Evolutionary conservation across 1,139 yeast species (phyloP).

Genomic region (Yueomyces sp.): DNA sequence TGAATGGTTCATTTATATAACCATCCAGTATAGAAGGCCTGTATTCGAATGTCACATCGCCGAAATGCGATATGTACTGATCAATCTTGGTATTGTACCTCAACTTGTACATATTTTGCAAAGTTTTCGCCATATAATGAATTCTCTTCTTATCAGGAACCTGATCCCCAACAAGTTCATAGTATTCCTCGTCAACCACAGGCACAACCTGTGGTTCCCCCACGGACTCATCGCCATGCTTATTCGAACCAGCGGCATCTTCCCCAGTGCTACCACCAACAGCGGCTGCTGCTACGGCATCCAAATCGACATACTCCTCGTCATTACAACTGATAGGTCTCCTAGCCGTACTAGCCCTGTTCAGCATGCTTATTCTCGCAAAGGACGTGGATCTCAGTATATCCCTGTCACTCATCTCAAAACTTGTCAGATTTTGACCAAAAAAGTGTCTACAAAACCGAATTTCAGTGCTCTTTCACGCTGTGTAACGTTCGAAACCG

Average conservation of each 20-base stretch:
- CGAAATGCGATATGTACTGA: constrained; percentile 27
- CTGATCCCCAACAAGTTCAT: constrained; percentile 4
- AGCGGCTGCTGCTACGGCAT: not conserved
- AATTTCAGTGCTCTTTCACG: no score
- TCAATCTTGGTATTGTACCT: constrained; percentile 11
- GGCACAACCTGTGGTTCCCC: not conserved
- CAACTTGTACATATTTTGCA: constrained; percentile 10
- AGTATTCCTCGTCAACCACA: not conserved
- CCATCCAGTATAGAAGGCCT: constrained; percentile 40
- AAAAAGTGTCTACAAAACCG: no score
- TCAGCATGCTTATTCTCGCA: constrained; percentile 14
- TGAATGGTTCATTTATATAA: constrained; percentile 23
- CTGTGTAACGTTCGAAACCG: no score
- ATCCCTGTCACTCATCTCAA: constrained; percentile 1
- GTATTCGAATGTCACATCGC: constrained; percentile 33
- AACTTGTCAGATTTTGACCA: not conserved
- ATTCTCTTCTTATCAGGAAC: constrained; percentile 1
- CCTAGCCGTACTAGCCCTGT: constrained; percentile 17
- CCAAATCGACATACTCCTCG: constrained; percentile 1
- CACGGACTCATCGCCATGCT: not conserved
- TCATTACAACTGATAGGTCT: constrained; percentile 5
- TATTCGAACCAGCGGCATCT: not conserved
- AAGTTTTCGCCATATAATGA: constrained; percentile 3
- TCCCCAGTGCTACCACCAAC: constrained; percentile 1
- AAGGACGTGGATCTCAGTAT: constrained; percentile 15